Conservation (phyloP, 1,284 basidiomycete genomes). For the Rhodotorula sp. region DNA sequence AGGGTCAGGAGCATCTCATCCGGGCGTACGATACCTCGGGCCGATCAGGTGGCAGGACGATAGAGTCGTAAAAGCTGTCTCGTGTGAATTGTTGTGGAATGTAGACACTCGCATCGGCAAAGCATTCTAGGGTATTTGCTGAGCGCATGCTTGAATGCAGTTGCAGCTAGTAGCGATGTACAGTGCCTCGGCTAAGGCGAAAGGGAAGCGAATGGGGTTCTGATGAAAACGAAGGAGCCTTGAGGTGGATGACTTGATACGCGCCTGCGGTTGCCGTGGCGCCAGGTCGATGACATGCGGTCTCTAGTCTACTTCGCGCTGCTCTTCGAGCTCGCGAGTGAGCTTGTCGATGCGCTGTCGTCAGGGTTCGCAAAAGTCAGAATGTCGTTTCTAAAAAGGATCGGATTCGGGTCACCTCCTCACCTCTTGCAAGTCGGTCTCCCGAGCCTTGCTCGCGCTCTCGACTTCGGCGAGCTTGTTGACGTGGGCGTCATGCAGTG, state of each 20-base stretch:
- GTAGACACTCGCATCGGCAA: neutral
- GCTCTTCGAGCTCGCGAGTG: slow-evolving; percentile 6
- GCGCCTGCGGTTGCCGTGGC: too few species aligned
- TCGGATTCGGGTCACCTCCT: too few species aligned
- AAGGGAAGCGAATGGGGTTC: too few species aligned
- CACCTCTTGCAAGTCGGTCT: slow-evolving; percentile 17
- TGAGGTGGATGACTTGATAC: too few species aligned
- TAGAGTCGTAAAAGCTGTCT: neutral
- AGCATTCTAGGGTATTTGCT: neutral
- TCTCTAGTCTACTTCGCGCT: slow-evolving; percentile 6
- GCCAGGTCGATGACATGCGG: too few species aligned
- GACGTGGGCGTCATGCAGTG: slow-evolving; percentile 32
- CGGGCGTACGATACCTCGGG: slow-evolving; percentile 45
- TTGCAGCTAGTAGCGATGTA: too few species aligned
- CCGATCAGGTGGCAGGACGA: slow-evolving; percentile 3
- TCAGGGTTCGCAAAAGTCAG: neutral
- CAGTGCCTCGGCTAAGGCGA: too few species aligned
- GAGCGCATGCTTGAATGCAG: too few species aligned
- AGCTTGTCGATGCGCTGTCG: neutral
- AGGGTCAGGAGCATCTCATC: slow-evolving; percentile 48
- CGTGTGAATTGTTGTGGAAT: neutral
- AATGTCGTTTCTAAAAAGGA: too few species aligned
- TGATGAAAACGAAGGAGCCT: too few species aligned
- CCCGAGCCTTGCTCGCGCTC: neutral
- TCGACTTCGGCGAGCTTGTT: slow-evolving; percentile 21